Conservation (phyloP, 495 filamentous ascomycete genomes). For the Penicillium paxilli region DNA sequence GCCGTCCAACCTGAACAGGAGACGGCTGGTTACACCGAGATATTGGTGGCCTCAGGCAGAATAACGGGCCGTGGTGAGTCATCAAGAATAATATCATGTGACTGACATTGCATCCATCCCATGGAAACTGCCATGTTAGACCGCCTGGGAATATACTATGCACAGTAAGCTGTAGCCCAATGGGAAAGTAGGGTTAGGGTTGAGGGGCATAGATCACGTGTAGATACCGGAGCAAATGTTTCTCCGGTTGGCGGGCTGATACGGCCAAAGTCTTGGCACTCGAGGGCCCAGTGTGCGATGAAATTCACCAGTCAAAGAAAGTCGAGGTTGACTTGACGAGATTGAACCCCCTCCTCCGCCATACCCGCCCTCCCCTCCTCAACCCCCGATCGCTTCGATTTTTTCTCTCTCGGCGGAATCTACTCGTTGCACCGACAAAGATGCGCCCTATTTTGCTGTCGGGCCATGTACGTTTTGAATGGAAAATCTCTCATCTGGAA, state of each 20-base stretch:
- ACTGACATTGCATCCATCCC: too few species aligned
- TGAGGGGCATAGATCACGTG: slow-evolving; percentile 33
- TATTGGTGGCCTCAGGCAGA: slow-evolving; percentile 10
- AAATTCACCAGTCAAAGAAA: slow-evolving; percentile 47
- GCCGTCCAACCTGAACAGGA: background rate
- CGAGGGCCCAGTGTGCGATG: slow-evolving; percentile 46
- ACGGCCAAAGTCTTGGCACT: slow-evolving; percentile 39
- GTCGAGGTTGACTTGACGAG: slow-evolving; percentile 39
- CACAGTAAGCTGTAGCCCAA: too few species aligned
- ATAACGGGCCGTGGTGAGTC: background rate
- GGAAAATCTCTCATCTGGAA: slow-evolving; percentile 1
- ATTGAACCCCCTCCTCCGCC: slow-evolving; percentile 36
- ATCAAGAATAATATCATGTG: background rate
- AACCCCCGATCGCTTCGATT: slow-evolving; percentile 23
- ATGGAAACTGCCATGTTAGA: too few species aligned
- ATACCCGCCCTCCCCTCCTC: slow-evolving; percentile 40
- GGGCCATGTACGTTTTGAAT: slow-evolving; percentile 83
- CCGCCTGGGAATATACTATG: too few species aligned
- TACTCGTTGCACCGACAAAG: slow-evolving; percentile 23
- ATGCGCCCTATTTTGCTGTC: slow-evolving; percentile 96
- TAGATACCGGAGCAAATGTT: slow-evolving; percentile 29
- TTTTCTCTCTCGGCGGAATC: slow-evolving; percentile 13
- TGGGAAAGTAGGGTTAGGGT: slow-evolving; percentile 36
- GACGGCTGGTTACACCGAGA: background rate
- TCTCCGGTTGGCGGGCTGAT: slow-evolving; percentile 28